phyloP scores from a whole-genome alignment of 441 rosid species.

The California macrophylla region DNA sequence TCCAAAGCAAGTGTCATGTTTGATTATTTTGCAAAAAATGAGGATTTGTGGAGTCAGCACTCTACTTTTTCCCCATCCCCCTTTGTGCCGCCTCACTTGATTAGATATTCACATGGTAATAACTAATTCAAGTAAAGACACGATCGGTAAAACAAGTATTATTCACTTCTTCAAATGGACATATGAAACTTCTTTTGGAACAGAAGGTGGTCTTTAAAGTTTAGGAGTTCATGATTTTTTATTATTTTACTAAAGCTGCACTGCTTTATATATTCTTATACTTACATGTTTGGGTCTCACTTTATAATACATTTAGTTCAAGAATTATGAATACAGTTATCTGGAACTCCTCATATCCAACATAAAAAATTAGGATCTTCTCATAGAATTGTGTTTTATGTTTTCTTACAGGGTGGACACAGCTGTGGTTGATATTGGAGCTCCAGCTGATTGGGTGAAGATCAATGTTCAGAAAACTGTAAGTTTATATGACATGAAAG shows the following conservation, averaged over 20 bases:
- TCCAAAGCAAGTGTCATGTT: no score
- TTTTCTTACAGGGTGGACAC: constrained; percentile 36
- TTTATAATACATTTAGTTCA: background rate
- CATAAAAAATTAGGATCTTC: background rate
- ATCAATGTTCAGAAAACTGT: constrained; percentile 54
- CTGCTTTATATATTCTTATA: background rate
- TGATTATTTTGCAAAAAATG: no score
- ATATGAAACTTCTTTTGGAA: no score
- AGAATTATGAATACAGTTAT: background rate
- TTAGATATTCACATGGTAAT: no score
- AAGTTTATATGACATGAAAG: constrained; percentile 17
- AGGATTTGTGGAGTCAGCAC: no score
- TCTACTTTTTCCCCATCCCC: no score
- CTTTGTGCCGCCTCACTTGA: no score
- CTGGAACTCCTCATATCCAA: background rate
- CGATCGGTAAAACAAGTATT: no score
- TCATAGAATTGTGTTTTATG: constrained; percentile 4
- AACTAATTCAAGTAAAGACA: no score
- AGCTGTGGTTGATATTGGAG: constrained; percentile 49
- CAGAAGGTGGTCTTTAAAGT: no score
- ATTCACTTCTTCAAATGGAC: no score
- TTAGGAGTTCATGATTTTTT: no score
- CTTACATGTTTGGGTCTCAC: background rate
- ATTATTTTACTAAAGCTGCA: background rate
- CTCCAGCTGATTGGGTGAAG: constrained; percentile 66